Percentiles rank a stretch among this genome's conserved stretches.
These are phyloP conservation scores for Cyclospora cayetanensis DNA, from an alignment of 169 alveolate genomes.

Conservation along the genomic window DNA sequence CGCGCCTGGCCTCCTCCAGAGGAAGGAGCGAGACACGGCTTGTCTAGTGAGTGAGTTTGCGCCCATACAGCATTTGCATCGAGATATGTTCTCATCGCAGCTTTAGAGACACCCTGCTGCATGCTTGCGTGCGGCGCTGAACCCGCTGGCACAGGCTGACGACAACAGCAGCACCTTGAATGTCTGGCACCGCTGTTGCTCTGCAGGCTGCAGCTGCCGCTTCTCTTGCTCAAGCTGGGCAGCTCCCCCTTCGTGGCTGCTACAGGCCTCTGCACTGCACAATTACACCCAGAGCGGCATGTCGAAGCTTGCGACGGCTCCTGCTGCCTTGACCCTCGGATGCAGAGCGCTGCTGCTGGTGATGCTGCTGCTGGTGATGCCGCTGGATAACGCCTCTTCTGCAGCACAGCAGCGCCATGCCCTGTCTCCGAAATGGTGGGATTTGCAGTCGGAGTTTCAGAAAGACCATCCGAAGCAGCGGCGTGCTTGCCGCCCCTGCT, in stretches of 20 bases:
- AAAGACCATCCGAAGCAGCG: neutral
- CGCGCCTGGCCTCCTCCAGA: neutral
- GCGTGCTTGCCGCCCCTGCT: neutral
- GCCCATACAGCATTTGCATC: too few species aligned
- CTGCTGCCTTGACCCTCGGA: neutral
- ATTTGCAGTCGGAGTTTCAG: too few species aligned
- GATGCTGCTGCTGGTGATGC: neutral
- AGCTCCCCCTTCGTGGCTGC: too few species aligned
- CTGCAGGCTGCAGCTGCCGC: slow-evolving; percentile 46
- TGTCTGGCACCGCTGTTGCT: too few species aligned
- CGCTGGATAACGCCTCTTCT: neutral
- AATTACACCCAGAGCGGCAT: too few species aligned
- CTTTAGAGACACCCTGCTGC: neutral
- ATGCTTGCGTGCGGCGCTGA: neutral
- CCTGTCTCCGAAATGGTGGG: too few species aligned
- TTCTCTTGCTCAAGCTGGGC: neutral
- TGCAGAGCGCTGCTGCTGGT: neutral
- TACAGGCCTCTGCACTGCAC: too few species aligned
- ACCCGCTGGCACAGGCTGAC: neutral
- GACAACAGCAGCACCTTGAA: slow-evolving; percentile 11
- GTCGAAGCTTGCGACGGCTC: neutral
- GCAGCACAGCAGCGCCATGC: slow-evolving; percentile 25
- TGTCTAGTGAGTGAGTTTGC: too few species aligned
- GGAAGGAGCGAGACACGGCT: too few species aligned
- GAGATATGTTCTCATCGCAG: too few species aligned